Conservation (phyloP, 768 basidiomycete genomes). For the Naganishia randhawae region DNA sequence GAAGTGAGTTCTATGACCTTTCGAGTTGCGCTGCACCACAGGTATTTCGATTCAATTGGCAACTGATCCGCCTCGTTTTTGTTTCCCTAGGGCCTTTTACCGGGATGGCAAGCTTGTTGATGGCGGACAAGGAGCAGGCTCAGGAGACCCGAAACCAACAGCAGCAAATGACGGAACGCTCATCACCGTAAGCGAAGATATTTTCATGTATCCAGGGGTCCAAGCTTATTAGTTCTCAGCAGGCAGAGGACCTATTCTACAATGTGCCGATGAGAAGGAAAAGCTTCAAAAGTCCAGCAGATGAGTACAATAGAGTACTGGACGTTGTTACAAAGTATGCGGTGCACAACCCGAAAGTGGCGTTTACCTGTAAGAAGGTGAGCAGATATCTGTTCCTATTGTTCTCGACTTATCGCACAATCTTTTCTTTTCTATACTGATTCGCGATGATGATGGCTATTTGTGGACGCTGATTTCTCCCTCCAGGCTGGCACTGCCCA, state of each 20-base stretch:
- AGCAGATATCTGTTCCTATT: conserved; percentile 11
- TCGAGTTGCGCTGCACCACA: background rate
- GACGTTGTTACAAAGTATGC: conserved; percentile 92
- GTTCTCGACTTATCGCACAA: no score
- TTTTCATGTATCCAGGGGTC: background rate
- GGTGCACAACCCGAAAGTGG: conserved; percentile 80
- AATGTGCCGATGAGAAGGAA: conserved; percentile 83
- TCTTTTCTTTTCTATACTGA: no score
- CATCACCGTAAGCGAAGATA: conserved; percentile 63
- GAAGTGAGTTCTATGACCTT: conserved; percentile 63
- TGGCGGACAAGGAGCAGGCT: conserved; percentile 48
- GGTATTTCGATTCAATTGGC: background rate
- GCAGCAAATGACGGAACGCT: conserved; percentile 94
- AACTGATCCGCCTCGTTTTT: background rate
- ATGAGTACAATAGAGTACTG: conserved; percentile 86
- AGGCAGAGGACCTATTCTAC: conserved; percentile 96
- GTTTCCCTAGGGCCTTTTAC: conserved; percentile 66
- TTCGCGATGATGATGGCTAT: no score
- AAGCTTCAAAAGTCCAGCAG: conserved; percentile 74
- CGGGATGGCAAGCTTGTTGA: conserved; percentile 70
- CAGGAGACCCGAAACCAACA: conserved; percentile 77
- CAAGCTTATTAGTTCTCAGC: background rate
- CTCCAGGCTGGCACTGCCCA: conserved; percentile 65
- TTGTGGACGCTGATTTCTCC: background rate
- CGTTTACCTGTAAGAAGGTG: conserved; percentile 91